Base-by-base conservation (phyloP, 2,329 filamentous ascomycete genomes). In the Cladobotryum protrusum region DNA sequence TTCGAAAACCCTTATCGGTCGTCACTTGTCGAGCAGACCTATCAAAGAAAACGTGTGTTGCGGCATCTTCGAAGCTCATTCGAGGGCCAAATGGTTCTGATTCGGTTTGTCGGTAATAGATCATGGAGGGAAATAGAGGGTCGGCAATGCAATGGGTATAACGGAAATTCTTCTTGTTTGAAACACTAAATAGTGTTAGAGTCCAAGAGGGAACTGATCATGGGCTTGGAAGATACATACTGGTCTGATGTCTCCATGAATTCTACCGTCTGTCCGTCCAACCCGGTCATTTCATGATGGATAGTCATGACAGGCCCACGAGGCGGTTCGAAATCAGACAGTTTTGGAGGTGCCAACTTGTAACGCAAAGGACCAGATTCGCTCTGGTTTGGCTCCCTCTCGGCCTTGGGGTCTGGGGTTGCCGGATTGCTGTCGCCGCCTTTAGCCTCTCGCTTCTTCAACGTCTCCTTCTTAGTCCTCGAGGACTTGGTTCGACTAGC, bases 141-240 rank as follows among this genome's bases (percentile, higher is more conserved):
- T 96, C 91, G 57, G 90, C 89, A 57, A 96, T 91, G 64, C 89
- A 95, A 60, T 91, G 87, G 32, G 85, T 87, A 66, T 97, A 97
- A 52, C 89, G 86, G 65, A 92, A 97, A 49, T 85, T 81, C 60
- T 82, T 83, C 59, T 84, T 83, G 56, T 85, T 85, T 51, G 73
- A 79, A 14, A 82, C 78, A 61, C 79, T 19, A 11, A 3, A 41
- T 5, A 9, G 9, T 15, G 34, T 49, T 57, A 54, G 48, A 55
- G 47, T 1, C 11, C 14, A 9, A 9, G 24, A 5, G 24, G 5
- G 13, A 44, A 18, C 42, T 12, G 20, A 18, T 29, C 4, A 29
- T 24, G 20, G 24, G 2, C 20, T 39, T 32, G 40, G 29, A 8
- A 12, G 5, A 15, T 9, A 2, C 8, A 9, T 67, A 84, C 81